Evolutionary conservation across 148 eudicot genomes (phyloP).

Genomic region (Chenopodium berlandieri): DNA sequence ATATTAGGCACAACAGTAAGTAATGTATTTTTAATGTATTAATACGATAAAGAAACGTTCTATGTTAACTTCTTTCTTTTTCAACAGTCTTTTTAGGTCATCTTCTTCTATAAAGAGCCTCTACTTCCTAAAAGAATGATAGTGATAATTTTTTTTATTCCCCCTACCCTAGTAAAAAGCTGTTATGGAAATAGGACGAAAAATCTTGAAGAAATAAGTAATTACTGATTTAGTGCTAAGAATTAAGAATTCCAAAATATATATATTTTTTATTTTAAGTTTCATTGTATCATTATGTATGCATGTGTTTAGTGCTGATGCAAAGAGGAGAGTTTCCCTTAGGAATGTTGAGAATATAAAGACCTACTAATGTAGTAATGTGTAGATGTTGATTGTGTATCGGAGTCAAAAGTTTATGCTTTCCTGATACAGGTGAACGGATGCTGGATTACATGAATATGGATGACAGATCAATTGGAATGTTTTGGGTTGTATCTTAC

Average conservation of each 20-base stretch:
- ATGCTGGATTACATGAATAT: constrained; percentile 83
- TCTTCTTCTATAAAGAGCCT: neutral
- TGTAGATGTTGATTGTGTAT: neutral
- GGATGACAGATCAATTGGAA: constrained; percentile 89
- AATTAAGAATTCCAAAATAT: neutral
- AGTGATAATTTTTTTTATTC: neutral
- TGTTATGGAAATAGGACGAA: neutral
- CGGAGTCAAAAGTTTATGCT: neutral
- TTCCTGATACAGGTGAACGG: constrained; percentile 58
- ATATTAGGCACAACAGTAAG: no score
- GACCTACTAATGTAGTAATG: neutral
- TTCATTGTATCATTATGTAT: neutral
- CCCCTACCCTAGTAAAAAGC: neutral
- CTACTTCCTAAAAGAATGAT: neutral
- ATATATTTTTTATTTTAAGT: neutral
- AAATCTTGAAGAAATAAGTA: neutral
- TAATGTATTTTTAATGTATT: no score
- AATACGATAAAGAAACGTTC: no score
- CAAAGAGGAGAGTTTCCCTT: neutral
- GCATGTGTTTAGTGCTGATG: neutral
- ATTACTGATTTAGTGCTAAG: neutral
- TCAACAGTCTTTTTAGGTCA: no score
- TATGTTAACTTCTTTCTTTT: no score
- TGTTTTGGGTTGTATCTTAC: constrained; percentile 98
- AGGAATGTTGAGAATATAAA: neutral